A percentile compares a stretch with the other conserved stretches of the same genome.
Evolutionary conservation across 2,329 filamentous ascomycete genomes (phyloP).

Genomic region (Stachybotrys chlorohalonatus): DNA sequence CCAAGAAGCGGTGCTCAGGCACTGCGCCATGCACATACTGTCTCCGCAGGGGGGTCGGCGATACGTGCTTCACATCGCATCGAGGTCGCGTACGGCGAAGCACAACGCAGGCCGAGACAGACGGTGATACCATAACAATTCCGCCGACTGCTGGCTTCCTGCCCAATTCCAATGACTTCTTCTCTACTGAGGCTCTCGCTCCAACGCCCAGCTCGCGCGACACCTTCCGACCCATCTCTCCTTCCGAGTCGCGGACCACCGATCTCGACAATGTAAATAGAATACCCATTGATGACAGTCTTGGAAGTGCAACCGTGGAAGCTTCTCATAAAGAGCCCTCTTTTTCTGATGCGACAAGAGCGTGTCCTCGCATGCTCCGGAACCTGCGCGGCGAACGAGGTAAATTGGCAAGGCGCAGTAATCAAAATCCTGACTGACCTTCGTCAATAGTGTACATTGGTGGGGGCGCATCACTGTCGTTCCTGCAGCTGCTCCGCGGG

Average conservation of each 20-base stretch:
- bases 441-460: constrained; percentile 32
- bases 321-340: background rate
- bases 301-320: no score
- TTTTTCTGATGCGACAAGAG: background rate
- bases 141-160: background rate
- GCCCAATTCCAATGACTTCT: constrained; percentile 1
- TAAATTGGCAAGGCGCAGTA: constrained; percentile 9
- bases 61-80: constrained; percentile 25
- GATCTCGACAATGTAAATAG: constrained; percentile 3
- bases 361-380: constrained; percentile 32
- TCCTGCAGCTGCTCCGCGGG: constrained; percentile 28
- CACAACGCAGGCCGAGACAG: constrained; percentile 2
- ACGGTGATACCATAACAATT: background rate
- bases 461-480: constrained; percentile 44
- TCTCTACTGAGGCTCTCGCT: background rate
- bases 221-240: constrained; percentile 15
- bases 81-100: constrained; percentile 15
- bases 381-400: constrained; percentile 43
- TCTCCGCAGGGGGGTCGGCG: constrained; percentile 29
- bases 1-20: constrained; percentile 43
- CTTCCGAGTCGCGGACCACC: constrained; percentile 18
- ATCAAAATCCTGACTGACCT: background rate
- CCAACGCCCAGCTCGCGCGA: constrained; percentile 4
- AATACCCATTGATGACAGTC: constrained; percentile 5
- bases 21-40: constrained; percentile 39